Evolutionary conservation across 768 basidiomycete genomes (phyloP).

Genomic region (Russula virescens): DNA sequence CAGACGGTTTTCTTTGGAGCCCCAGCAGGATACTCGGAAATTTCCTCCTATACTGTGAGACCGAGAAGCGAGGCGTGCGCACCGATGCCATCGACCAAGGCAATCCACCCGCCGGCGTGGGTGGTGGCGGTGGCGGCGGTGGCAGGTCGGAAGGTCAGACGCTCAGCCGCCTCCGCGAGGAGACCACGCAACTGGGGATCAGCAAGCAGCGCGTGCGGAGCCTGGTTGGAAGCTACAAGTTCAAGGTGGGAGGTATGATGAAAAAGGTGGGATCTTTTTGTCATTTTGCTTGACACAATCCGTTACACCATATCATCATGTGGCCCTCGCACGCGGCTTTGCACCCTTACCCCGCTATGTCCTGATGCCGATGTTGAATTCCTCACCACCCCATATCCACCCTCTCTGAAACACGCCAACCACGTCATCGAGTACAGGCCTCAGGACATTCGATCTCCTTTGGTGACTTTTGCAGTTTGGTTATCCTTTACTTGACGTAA

Average conservation of each 20-base stretch:
- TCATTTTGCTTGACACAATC: neutral
- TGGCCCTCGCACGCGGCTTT: no score
- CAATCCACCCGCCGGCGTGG: neutral
- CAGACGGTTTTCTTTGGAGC: slow-evolving; percentile 96
- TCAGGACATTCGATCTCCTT: neutral
- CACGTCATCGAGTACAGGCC: slow-evolving; percentile 9
- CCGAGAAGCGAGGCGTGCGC: slow-evolving; percentile 69
- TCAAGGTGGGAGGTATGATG: slow-evolving; percentile 90
- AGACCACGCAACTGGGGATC: slow-evolving; percentile 40
- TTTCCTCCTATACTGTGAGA: slow-evolving; percentile 92
- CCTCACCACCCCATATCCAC: no score
- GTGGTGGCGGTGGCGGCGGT: neutral
- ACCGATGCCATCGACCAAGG: slow-evolving; percentile 33
- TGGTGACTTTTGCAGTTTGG: slow-evolving; percentile 4
- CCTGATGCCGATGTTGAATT: neutral
- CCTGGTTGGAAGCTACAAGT: slow-evolving; percentile 87
- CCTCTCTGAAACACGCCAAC: neutral
- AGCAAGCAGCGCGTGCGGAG: slow-evolving; percentile 75
- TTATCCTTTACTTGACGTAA: slow-evolving; percentile 14
- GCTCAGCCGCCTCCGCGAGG: slow-evolving; percentile 61
- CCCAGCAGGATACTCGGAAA: slow-evolving; percentile 91
- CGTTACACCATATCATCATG: neutral
- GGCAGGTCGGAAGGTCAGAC: slow-evolving; percentile 34
- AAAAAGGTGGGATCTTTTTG: slow-evolving; percentile 72
- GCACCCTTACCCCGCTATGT: neutral